Percentiles rank a stretch among this genome's conserved stretches.
Evolutionary conservation across 2,329 filamentous ascomycete species (phyloP).

Genomic region (Biscogniauxia marginata): DNA sequence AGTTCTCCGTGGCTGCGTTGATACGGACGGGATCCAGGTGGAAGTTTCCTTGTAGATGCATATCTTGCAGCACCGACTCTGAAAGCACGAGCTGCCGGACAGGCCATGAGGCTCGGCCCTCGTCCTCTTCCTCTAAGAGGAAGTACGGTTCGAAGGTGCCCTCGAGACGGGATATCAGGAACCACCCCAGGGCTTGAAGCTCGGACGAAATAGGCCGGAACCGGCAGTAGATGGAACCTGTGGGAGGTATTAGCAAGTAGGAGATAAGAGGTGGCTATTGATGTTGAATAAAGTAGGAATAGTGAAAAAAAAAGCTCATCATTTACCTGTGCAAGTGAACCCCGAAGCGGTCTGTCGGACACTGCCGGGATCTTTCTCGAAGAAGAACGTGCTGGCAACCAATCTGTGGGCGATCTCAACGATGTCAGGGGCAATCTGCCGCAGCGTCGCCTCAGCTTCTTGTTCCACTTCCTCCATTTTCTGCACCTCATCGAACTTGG

Average conservation of each 20-base stretch:
- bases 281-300: too few species aligned
- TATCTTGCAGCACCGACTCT: slow-evolving; percentile 29
- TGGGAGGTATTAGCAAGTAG: not conserved
- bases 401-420: slow-evolving; percentile 31
- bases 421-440: slow-evolving; percentile 24
- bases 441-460: slow-evolving; percentile 26
- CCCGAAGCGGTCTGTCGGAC: slow-evolving; percentile 28
- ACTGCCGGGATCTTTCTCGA: slow-evolving; percentile 30
- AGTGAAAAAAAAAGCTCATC: not conserved
- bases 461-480: slow-evolving; percentile 28
- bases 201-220: slow-evolving; percentile 28
- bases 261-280: not conserved
- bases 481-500: slow-evolving; percentile 30
- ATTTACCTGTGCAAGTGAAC: slow-evolving; percentile 31
- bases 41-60: slow-evolving; percentile 32
- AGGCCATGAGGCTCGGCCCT: slow-evolving; percentile 17
- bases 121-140: slow-evolving; percentile 26
- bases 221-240: slow-evolving; percentile 31
- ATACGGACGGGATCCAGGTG: slow-evolving; percentile 27
- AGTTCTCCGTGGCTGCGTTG: slow-evolving; percentile 21
- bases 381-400: slow-evolving; percentile 34
- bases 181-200: slow-evolving; percentile 32
- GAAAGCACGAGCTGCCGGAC: slow-evolving; percentile 26
- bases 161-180: slow-evolving; percentile 29
- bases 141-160: slow-evolving; percentile 35